Base-by-base conservation (phyloP, 2,329 filamentous ascomycete species). In the Penicillium brevicompactum region DNA sequence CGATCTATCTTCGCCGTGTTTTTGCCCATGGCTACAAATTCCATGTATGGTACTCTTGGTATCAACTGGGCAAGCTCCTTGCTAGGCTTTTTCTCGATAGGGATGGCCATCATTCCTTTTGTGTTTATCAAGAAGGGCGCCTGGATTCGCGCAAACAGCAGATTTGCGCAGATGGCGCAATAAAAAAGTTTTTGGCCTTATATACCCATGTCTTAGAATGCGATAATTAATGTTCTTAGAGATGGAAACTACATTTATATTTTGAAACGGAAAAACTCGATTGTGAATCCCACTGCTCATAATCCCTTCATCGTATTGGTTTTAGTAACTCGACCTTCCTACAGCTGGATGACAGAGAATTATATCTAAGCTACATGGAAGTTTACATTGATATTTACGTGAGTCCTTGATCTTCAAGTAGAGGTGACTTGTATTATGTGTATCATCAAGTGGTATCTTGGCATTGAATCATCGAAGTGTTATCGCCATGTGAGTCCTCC, bases 91-190 rank as follows among this genome's bases (percentile, higher is more conserved):
- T 31, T 62, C 18, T 32, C 59, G 0, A 42, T 65, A 11, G 52
- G 34, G 3, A 50, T 65, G 56, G 56, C 60, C 18, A 46, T 62
- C 3, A 57, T 65, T 21, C 64, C 62, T 3, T 59, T 62, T 41
- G 49, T 56, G 18, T 63, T 66, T 38, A 63, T 61, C 24, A 46
- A 46, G 8, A 40, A 40, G 38, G 38, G 38, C 21, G 38, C 38
- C 21, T 40, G 38, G 38, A 40, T 40, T 11, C 38, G 38, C 16
- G 38, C 38, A 4, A 40, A 40, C 38, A 40, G 38, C 16, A 40
- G 38, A 9, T 40, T 40, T 21, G 38, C 32, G 13, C 32, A 37
- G 13, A 37, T 37, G 32, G 32, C 32, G 32, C 32, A 37, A 14
- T 37, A n/a, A n/a, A 37, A n/a, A n/a, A 5, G 4, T 32, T 24